Evolutionary conservation across 495 filamentous ascomycete species (phyloP).

Genomic region (Polyplosphaeria fusca): DNA sequence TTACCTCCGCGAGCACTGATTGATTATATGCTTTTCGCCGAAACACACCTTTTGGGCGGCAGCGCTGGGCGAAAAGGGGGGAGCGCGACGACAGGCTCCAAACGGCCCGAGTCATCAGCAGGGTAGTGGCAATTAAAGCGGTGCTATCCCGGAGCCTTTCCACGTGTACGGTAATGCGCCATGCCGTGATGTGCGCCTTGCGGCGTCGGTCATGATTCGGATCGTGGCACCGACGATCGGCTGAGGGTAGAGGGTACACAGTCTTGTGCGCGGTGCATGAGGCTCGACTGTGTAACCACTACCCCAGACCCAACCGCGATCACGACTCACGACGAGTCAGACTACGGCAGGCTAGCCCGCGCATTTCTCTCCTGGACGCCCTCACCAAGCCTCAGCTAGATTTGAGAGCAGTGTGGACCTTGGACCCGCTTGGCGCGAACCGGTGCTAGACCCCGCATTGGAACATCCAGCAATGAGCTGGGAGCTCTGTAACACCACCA

Average conservation of each 20-base stretch:
- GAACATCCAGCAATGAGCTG: not conserved
- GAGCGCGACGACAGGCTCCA: not conserved
- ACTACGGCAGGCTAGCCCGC: too few species aligned
- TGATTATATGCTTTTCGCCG: conserved; percentile 9
- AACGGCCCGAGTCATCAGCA: conserved; percentile 9
- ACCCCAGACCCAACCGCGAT: too few species aligned
- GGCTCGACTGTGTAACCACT: too few species aligned
- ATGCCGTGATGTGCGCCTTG: too few species aligned
- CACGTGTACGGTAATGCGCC: too few species aligned
- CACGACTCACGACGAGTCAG: too few species aligned
- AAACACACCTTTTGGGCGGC: conserved; percentile 3
- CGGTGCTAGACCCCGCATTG: conserved; percentile 11
- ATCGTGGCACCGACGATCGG: too few species aligned
- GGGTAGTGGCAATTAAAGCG: conserved; percentile 13
- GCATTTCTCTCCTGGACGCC: too few species aligned
- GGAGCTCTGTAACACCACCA: not conserved
- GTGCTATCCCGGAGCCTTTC: conserved; percentile 3
- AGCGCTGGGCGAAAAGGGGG: not conserved
- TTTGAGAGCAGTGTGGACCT: not conserved
- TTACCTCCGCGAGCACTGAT: conserved; percentile 1
- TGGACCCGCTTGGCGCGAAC: conserved; percentile 20
- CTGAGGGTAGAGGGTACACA: too few species aligned
- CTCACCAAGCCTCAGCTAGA: not conserved
- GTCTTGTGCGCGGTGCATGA: too few species aligned
- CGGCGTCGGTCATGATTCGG: too few species aligned